Conservation (phyloP, 1,139 yeast genomes). For the Arxiozyma slooffiae region DNA sequence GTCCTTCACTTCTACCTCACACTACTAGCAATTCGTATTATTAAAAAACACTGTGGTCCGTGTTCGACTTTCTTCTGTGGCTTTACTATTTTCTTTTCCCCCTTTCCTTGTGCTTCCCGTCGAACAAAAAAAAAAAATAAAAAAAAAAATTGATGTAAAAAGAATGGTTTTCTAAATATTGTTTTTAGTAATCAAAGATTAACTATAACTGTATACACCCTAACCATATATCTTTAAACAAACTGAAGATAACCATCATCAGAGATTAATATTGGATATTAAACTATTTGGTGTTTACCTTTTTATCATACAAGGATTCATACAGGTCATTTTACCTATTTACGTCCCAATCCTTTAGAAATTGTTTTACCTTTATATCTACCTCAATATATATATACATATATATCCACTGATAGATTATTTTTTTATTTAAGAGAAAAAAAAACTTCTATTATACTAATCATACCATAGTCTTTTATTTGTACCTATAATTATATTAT, state of each 20-base stretch:
- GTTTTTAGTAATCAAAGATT: too few relatives aligned
- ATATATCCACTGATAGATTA: not conserved
- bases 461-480: too few relatives aligned
- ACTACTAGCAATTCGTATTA: not conserved
- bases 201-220: not conserved
- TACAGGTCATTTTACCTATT: too few relatives aligned
- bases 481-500: not conserved
- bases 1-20: not conserved
- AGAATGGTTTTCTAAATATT: not conserved
- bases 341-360: not conserved
- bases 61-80: not conserved
- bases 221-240: too few relatives aligned
- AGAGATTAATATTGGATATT: not conserved
- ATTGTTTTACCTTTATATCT: not conserved
- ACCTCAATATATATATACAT: not conserved
- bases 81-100: not conserved
- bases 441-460: too few relatives aligned
- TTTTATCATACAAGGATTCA: too few relatives aligned
- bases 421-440: too few relatives aligned
- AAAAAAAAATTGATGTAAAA: too few relatives aligned
- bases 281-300: too few relatives aligned
- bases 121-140: not conserved
- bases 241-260: too few relatives aligned
- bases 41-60: not conserved
- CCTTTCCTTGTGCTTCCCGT: too few relatives aligned